A percentile compares a stretch with the other conserved stretches of the same genome.
Conservation (phyloP, 352 stramenopile species). For the Globisporangium lucens region DNA sequence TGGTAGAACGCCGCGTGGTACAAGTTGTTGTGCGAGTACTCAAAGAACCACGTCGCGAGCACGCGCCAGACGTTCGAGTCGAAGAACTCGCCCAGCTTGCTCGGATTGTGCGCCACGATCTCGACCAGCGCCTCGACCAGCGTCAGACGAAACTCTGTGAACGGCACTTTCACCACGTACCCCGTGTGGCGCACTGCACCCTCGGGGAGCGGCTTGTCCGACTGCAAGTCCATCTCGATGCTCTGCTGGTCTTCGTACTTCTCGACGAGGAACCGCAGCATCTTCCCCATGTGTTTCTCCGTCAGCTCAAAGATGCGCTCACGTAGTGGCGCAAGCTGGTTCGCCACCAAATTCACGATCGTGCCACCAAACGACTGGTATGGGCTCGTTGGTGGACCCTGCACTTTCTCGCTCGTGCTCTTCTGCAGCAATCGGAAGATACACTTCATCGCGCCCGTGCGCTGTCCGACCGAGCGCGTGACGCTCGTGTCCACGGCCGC, state of each 20-base stretch:
- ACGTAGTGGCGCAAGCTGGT: slow-evolving; percentile 70
- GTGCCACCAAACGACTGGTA: slow-evolving; percentile 85
- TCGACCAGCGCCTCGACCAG: slow-evolving; percentile 86
- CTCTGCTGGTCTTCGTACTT: slow-evolving; percentile 82
- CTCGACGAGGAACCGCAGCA: slow-evolving; percentile 69
- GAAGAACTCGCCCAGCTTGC: slow-evolving; percentile 65
- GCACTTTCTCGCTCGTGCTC: slow-evolving; percentile 69
- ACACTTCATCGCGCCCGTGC: slow-evolving; percentile 83
- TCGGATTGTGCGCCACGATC: slow-evolving; percentile 77
- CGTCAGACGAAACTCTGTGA: slow-evolving; percentile 86
- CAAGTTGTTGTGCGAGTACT: slow-evolving; percentile 91
- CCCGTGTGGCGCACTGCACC: slow-evolving; percentile 77
- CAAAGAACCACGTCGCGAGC: slow-evolving; percentile 87
- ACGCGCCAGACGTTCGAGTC: slow-evolving; percentile 85
- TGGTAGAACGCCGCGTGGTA: slow-evolving; percentile 90
- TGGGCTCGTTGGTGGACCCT: slow-evolving; percentile 71
- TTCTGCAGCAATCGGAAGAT: slow-evolving; percentile 77
- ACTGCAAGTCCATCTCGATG: slow-evolving; percentile 64
- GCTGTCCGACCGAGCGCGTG: slow-evolving; percentile 47
- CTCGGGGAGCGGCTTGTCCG: slow-evolving; percentile 55
- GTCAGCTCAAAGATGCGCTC: slow-evolving; percentile 70
- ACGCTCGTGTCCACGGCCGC: slow-evolving; percentile 43
- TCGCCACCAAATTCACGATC: slow-evolving; percentile 81
- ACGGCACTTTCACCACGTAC: slow-evolving; percentile 87
- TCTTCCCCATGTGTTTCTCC: slow-evolving; percentile 59